Evolutionary conservation across 2,329 filamentous ascomycete genomes (phyloP).

Genomic region (Trichoderma aggressivum): DNA sequence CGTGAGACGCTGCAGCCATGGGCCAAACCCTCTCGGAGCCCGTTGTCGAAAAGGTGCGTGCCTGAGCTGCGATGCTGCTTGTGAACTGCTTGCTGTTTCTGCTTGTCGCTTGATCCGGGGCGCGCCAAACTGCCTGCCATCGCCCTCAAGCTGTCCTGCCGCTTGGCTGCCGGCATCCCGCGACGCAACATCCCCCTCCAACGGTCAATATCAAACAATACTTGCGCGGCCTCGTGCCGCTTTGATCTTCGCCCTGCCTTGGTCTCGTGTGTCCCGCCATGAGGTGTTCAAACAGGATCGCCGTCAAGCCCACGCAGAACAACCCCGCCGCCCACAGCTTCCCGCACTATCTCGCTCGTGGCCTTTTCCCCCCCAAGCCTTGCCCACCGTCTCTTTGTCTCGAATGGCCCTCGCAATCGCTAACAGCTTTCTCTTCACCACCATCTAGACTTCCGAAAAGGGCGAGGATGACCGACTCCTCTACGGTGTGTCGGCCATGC

Average conservation of each 20-base stretch:
- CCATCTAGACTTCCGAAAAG: constrained; percentile 71
- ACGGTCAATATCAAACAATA: background rate
- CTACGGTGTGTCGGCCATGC: constrained; percentile 97
- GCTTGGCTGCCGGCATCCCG: background rate
- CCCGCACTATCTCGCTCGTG: background rate
- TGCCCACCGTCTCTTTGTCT: background rate
- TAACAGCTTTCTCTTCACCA: constrained; percentile 24
- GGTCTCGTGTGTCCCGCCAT: background rate
- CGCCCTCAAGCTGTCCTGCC: background rate
- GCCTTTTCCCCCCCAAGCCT: background rate
- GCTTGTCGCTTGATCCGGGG: background rate
- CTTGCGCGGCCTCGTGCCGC: background rate
- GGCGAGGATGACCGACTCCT: constrained; percentile 90
- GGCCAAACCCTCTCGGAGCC: constrained; percentile 99
- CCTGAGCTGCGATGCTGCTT: constrained; percentile 38
- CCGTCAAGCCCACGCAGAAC: background rate
- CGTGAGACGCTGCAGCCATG: constrained; percentile 54
- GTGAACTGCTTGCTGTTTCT: constrained; percentile 9
- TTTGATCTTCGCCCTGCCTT: background rate
- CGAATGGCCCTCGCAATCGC: constrained; percentile 19
- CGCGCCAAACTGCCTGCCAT: constrained; percentile 7
- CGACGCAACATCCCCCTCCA: background rate
- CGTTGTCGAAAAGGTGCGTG: constrained; percentile 89
- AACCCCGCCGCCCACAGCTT: background rate
- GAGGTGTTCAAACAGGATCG: background rate